Evolutionary conservation across 1,139 yeast genomes (phyloP).

Genomic region (Magnusiomyces tetraspermus): DNA sequence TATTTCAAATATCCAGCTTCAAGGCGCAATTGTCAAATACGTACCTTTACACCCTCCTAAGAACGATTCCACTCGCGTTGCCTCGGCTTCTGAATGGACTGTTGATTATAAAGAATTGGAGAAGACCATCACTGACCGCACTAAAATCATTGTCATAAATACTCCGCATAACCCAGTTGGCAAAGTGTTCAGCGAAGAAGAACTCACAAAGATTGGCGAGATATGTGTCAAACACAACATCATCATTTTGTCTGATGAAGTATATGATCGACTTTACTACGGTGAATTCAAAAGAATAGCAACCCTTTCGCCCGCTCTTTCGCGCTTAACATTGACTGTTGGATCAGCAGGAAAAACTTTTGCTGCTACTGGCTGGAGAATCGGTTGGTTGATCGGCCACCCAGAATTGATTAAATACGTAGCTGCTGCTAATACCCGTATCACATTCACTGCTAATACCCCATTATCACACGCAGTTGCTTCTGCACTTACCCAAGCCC

Average conservation of each 20-base stretch:
- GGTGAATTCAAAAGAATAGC: constrained; percentile 76
- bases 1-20: constrained; percentile 82
- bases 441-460: constrained; percentile 79
- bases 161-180: constrained; percentile 97
- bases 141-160: constrained; percentile 79
- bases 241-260: constrained; percentile 82
- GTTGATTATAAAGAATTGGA: constrained; percentile 72
- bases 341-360: constrained; percentile 97
- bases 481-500: constrained; percentile 57
- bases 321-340: constrained; percentile 71
- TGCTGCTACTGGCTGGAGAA: constrained; percentile 98
- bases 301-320: constrained; percentile 66
- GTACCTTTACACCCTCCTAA: constrained; percentile 81
- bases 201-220: constrained; percentile 63
- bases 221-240: constrained; percentile 77
- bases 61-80: constrained; percentile 52
- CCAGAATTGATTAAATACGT: constrained; percentile 73
- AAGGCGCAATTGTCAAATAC: constrained; percentile 84
- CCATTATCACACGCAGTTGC: constrained; percentile 95
- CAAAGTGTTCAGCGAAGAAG: constrained; percentile 69
- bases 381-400: constrained; percentile 90
- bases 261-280: constrained; percentile 81
- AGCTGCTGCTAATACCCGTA: constrained; percentile 85
- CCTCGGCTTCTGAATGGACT: constrained; percentile 78
- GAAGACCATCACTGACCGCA: constrained; percentile 56